Evolutionary conservation across 139 green algal genomes (phyloP).

Genomic region (Eudorina sp.): DNA sequence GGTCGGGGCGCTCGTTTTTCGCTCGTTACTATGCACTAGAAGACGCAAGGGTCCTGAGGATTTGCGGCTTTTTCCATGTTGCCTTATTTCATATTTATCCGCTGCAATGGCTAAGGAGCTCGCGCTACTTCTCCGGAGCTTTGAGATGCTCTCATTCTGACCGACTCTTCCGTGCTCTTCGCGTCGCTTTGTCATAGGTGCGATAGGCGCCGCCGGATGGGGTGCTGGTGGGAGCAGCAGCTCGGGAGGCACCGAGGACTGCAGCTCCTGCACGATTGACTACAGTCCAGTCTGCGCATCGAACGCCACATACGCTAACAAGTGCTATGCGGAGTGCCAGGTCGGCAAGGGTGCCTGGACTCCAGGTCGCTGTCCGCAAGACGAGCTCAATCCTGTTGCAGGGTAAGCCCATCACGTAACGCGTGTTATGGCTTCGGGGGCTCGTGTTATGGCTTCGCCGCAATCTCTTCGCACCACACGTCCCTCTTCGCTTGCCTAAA

Average conservation of each 20-base stretch:
- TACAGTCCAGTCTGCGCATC: conserved; percentile 53
- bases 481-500: neutral
- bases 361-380: neutral
- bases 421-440: neutral
- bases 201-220: too few species aligned
- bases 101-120: too few species aligned
- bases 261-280: neutral
- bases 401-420: conserved; percentile 10
- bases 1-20: too few species aligned
- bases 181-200: too few species aligned
- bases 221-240: neutral
- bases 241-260: neutral
- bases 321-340: conserved; percentile 24
- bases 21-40: too few species aligned
- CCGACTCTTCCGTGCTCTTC: too few species aligned
- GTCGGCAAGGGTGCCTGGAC: neutral
- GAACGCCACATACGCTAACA: conserved; percentile 23
- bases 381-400: conserved; percentile 2
- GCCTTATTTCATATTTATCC: too few species aligned
- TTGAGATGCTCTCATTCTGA: too few species aligned
- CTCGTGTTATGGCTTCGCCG: neutral
- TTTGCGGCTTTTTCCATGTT: too few species aligned
- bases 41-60: too few species aligned
- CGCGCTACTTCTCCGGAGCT: too few species aligned
- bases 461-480: neutral